phyloP scores from a whole-genome alignment of 371 early-diverging fungal species.

The Catenaria anguillulae region DNA sequence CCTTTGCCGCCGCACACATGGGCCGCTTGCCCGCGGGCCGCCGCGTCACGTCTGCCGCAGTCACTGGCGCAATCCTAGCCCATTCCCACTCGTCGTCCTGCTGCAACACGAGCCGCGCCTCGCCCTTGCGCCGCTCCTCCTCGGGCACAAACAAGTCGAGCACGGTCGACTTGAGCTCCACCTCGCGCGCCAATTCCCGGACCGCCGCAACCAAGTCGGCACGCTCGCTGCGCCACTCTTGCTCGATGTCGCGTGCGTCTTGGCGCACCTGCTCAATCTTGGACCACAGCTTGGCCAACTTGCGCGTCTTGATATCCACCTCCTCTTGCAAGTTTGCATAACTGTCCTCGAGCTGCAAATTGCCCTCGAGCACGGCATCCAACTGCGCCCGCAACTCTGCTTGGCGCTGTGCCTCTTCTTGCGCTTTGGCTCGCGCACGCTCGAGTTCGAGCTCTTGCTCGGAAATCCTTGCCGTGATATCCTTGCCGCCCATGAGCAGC shows the following conservation, averaged over 20 bases:
- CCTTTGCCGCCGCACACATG: neutral
- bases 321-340: conserved; percentile 23
- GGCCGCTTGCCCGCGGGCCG: no score
- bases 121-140: conserved; percentile 28
- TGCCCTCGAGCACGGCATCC: conserved; percentile 16
- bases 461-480: no score
- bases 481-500: conserved; percentile 17
- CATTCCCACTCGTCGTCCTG: conserved; percentile 14
- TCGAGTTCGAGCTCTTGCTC: conserved; percentile 5
- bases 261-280: conserved; percentile 15
- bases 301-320: conserved; percentile 22
- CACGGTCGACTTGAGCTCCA: conserved; percentile 17
- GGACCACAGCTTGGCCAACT: conserved; percentile 21
- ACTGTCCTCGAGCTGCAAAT: conserved; percentile 19
- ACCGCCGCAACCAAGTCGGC: conserved; percentile 23
- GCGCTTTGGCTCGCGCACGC: neutral
- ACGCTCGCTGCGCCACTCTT: conserved; percentile 21
- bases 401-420: conserved; percentile 15
- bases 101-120: conserved; percentile 25
- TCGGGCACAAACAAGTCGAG: conserved; percentile 34
- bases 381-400: conserved; percentile 13
- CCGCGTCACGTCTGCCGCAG: neutral
- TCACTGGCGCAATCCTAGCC: neutral
- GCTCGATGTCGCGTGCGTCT: conserved; percentile 18
- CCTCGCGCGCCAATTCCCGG: conserved; percentile 20